phyloP scores from a whole-genome alignment of 176 grass and related monocot genomes.

The Eleusine indica region DNA sequence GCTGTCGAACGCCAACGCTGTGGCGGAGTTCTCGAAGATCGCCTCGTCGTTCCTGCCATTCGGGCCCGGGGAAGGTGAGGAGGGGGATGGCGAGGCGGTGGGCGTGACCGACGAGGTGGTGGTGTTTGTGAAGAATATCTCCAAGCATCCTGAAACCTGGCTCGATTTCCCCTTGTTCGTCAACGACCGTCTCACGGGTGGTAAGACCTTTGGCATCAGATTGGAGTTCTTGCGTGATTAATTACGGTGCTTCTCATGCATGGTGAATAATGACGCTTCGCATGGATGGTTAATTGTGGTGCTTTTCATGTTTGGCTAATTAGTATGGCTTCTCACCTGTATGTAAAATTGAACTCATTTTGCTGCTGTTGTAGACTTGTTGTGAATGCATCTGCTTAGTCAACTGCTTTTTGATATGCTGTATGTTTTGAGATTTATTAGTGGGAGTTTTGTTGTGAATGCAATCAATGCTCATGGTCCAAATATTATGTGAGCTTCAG shows the following conservation, averaged over 20 bases:
- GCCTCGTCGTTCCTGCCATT: slow-evolving; percentile 74
- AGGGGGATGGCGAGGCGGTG: slow-evolving; percentile 26
- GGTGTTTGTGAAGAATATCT: slow-evolving; percentile 69
- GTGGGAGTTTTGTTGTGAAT: background rate
- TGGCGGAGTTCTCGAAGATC: slow-evolving; percentile 71
- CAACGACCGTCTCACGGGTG: slow-evolving; percentile 39
- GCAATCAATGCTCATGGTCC: background rate
- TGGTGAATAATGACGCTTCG: background rate
- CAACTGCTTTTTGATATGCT: background rate
- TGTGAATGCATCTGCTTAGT: background rate
- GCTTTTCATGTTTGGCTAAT: background rate
- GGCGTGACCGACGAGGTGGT: slow-evolving; percentile 65
- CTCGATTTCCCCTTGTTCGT: slow-evolving; percentile 65
- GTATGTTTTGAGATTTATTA: background rate
- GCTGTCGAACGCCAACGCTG: slow-evolving; percentile 62
- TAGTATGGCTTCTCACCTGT: background rate
- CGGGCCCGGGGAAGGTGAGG: slow-evolving; percentile 45
- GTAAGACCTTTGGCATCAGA: slow-evolving; percentile 34
- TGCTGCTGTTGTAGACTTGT: background rate
- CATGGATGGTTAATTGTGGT: background rate
- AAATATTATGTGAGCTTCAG: background rate
- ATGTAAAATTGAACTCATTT: slow-evolving; percentile 11
- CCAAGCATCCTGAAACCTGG: slow-evolving; percentile 63
- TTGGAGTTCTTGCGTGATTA: background rate
- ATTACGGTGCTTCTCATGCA: background rate